Base-by-base conservation (phyloP, 2,329 filamentous ascomycete genomes). In the Venturia carpophila region DNA sequence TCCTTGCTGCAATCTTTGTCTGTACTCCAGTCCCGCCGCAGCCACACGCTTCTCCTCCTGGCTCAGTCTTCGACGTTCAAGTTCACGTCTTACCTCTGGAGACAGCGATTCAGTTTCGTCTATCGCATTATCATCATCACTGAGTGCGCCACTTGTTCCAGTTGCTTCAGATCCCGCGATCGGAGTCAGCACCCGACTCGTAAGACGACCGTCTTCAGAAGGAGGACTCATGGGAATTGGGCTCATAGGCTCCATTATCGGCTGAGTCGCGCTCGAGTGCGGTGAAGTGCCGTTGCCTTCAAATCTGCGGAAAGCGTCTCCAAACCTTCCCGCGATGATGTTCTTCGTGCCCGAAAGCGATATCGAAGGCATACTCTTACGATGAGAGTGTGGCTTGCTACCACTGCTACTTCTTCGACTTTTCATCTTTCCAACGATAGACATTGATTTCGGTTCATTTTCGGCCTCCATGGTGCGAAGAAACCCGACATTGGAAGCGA, bases 1-100 rank as follows among this genome's bases (percentile, higher is more conserved):
- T n/a, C 82, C 84, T 64, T 84, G 81, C 63, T 85, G 83, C 47
- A 96, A 78, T 27, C 89, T 86, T 70, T 87, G 86, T 42, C 89
- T 86, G 74, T 97, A 96, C 75, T 96, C 92, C 1, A 90, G 92
- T 21, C 91, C 92, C 0, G 92, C 94, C 24, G 88, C 88, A 60
- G 91, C 91, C 1, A 99, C 94, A 3, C 94, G 85, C 71, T 87
- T 88, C 76, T 99, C 94, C 77, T 99, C 94, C 72, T 94, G 87
- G 21, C 87, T 88, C 1, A 97, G 82, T 65, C 87, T 85, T 64
- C 87, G 82, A 24, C 92, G 87, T 75, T 99, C 94, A 19, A 96
- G 81, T 73, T 99, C 94, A 41, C 94, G 88, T 62, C 91, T 87
- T 80, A 94, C 89, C 75, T 97, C 93, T 0, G 93, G 91, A 0